Conservation (phyloP, 2,329 filamentous ascomycete genomes). For the Cladosporium sp. region DNA sequence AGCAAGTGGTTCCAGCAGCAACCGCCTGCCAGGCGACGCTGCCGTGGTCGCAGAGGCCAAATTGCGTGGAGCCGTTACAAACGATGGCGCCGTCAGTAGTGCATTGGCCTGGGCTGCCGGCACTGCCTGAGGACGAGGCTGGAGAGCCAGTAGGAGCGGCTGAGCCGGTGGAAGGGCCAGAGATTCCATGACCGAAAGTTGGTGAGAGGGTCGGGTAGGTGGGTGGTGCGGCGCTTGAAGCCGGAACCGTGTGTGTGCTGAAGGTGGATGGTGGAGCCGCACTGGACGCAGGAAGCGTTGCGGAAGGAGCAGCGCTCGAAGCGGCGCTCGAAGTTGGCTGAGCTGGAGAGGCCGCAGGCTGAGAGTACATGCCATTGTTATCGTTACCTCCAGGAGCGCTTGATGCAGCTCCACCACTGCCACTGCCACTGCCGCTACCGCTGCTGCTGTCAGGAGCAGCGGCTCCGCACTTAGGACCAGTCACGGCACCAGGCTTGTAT, state of each 20-base stretch:
- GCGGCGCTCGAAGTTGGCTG: neutral
- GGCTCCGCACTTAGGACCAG: too few relatives aligned
- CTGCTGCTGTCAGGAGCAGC: too few relatives aligned
- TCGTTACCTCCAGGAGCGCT: neutral
- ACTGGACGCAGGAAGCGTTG: neutral
- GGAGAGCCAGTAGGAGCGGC: conserved; percentile 10
- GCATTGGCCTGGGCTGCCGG: conserved; percentile 29
- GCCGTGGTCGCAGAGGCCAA: conserved; percentile 47
- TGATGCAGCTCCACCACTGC: neutral
- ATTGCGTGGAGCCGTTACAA: conserved; percentile 44
- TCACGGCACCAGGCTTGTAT: too few relatives aligned
- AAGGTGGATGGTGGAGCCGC: neutral
- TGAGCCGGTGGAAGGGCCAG: conserved; percentile 3
- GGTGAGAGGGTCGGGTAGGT: conserved; percentile 15
- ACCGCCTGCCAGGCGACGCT: conserved; percentile 43
- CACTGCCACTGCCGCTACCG: neutral
- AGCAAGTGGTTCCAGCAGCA: conserved; percentile 47
- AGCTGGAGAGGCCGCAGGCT: neutral
- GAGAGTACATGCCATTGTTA: neutral
- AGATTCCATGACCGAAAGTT: neutral
- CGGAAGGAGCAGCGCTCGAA: neutral
- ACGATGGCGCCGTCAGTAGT: conserved; percentile 39
- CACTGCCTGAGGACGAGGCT: neutral
- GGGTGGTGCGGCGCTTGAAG: neutral
- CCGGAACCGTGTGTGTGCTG: neutral